Conservation (phyloP, 495 filamentous ascomycete species). For the Aspergillus olivimuriae region DNA sequence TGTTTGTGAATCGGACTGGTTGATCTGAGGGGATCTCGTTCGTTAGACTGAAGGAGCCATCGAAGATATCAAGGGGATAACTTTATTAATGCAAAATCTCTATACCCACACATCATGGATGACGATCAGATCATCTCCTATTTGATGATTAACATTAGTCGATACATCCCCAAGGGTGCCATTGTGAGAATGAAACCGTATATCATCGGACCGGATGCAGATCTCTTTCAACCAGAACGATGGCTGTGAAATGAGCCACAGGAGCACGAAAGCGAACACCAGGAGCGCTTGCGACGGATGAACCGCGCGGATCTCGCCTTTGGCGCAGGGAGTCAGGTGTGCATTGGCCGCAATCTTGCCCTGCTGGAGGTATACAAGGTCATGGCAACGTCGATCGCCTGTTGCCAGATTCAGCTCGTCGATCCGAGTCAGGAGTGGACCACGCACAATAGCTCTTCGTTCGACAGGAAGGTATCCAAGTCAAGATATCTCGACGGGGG, state of each 20-base stretch:
- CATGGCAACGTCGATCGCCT: constrained; percentile 42
- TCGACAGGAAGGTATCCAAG: constrained; percentile 39
- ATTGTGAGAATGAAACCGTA: constrained; percentile 48
- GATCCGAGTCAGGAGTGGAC: constrained; percentile 37
- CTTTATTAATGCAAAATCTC: constrained; percentile 29
- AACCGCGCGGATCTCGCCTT: constrained; percentile 37
- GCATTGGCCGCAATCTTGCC: constrained; percentile 50
- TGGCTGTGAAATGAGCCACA: constrained; percentile 51
- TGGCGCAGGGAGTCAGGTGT: constrained; percentile 46
- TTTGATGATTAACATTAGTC: constrained; percentile 36
- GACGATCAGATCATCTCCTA: constrained; percentile 28
- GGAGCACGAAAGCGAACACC: constrained; percentile 40
- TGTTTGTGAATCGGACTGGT: too few relatives aligned
- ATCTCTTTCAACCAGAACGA: constrained; percentile 55
- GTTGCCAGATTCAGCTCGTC: constrained; percentile 45
- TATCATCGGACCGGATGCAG: constrained; percentile 49
- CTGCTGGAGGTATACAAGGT: constrained; percentile 55
- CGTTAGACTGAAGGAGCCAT: too few relatives aligned
- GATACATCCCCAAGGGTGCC: constrained; percentile 40
- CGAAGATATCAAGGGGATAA: too few relatives aligned
- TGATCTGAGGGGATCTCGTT: too few relatives aligned
- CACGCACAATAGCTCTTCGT: constrained; percentile 50
- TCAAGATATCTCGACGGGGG: constrained; percentile 15
- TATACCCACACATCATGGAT: constrained; percentile 22
- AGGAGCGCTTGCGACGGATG: constrained; percentile 33